These are phyloP conservation scores for Sutorius australiensis DNA, from an alignment of 768 basidiomycete species.

Conservation along the genomic window DNA sequence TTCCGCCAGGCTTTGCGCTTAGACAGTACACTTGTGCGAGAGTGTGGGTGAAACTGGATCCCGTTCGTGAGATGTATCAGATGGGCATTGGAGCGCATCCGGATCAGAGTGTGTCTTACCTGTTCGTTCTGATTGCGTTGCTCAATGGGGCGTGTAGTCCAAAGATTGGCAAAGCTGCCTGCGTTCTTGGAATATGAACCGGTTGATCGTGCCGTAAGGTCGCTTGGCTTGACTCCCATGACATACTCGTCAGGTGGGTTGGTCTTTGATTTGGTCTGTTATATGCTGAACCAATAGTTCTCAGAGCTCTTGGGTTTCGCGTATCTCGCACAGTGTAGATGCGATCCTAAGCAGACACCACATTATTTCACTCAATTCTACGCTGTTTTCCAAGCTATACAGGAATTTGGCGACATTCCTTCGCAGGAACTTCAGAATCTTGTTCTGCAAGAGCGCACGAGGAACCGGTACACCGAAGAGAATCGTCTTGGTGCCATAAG, in stretches of 20 bases:
- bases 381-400: constrained; percentile 47
- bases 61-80: constrained; percentile 69
- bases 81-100: constrained; percentile 71
- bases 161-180: constrained; percentile 47
- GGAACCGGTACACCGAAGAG: constrained; percentile 58
- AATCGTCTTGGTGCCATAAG: constrained; percentile 48
- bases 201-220: constrained; percentile 39
- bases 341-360: constrained; percentile 63
- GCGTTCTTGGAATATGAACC: constrained; percentile 40
- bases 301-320: constrained; percentile 74
- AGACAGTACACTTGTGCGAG: constrained; percentile 41
- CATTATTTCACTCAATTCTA: constrained; percentile 61
- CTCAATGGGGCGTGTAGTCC: constrained; percentile 39
- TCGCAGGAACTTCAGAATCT: constrained; percentile 52
- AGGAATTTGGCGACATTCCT: constrained; percentile 45
- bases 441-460: constrained; percentile 55
- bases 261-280: background rate
- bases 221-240: constrained; percentile 62
- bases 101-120: constrained; percentile 57
- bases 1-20: constrained; percentile 40
- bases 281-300: constrained; percentile 1
- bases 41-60: constrained; percentile 51
- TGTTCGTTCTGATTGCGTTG: background rate
- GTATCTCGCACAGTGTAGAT: constrained; percentile 77
- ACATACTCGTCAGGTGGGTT: constrained; percentile 61